phyloP scores from a whole-genome alignment of 768 basidiomycete species.

The Phlebiopsis gigantea region DNA sequence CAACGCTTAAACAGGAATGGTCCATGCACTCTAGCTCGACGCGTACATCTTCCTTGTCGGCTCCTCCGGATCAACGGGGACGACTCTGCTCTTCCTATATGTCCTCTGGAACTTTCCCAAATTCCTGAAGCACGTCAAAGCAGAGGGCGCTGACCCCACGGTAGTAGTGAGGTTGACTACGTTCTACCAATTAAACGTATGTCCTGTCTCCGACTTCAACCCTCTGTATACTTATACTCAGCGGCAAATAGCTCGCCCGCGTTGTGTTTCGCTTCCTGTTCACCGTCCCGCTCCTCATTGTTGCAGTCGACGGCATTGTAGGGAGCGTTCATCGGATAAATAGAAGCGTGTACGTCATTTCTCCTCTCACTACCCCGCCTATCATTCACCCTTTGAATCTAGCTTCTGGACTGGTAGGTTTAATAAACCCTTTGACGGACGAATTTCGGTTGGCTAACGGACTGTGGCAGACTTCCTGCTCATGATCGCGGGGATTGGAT shows the following conservation, averaged over 20 bases:
- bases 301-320: constrained; percentile 61
- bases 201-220: constrained; percentile 21
- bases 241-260: constrained; percentile 47
- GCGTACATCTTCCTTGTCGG: constrained; percentile 78
- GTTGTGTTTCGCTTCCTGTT: constrained; percentile 75
- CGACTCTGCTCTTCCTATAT: constrained; percentile 66
- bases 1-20: not conserved
- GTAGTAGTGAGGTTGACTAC: constrained; percentile 70
- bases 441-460: not conserved
- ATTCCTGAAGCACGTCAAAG: constrained; percentile 67
- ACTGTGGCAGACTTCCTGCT: constrained; percentile 52
- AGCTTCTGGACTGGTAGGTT: constrained; percentile 57
- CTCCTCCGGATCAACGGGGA: constrained; percentile 56
- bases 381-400: not conserved
- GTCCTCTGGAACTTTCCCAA: constrained; percentile 65
- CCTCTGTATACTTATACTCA: not conserved
- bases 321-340: constrained; percentile 43
- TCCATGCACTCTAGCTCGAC: constrained; percentile 41
- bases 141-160: constrained; percentile 67
- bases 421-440: not conserved
- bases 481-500: constrained; percentile 69
- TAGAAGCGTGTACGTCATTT: constrained; percentile 45
- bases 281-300: constrained; percentile 59
- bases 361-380: not conserved
- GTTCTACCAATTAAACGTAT: constrained; percentile 75